phyloP scores from a whole-genome alignment of 2,329 filamentous ascomycete genomes.

The Pseudocercospora cruenta region DNA sequence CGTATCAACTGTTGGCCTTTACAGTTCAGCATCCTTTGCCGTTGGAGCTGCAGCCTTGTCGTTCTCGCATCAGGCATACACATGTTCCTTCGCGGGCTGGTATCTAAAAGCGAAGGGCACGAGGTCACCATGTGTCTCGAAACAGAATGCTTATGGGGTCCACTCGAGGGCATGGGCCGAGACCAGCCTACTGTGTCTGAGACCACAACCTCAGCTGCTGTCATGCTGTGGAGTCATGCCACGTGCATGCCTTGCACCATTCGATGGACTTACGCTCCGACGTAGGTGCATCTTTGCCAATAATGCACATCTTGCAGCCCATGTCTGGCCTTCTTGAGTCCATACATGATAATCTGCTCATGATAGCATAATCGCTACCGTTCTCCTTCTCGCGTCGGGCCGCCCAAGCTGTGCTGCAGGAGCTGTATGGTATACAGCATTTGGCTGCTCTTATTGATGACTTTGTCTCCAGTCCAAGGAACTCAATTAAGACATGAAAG shows the following conservation, averaged over 20 bases:
- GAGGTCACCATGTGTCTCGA: no score
- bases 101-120: no score
- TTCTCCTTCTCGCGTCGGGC: not conserved
- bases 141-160: no score
- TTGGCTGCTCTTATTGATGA: not conserved
- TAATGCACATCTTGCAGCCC: not conserved
- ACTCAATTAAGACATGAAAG: not conserved
- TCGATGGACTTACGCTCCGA: no score
- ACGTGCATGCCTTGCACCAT: no score
- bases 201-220: no score
- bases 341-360: not conserved
- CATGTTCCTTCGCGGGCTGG: no score
- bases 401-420: not conserved
- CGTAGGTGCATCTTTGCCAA: not conserved
- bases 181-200: no score
- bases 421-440: not conserved
- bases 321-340: not conserved
- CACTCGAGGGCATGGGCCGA: no score
- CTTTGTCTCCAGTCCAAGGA: not conserved
- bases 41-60: not conserved
- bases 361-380: not conserved
- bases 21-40: not conserved
- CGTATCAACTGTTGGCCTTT: not conserved
- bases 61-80: not conserved
- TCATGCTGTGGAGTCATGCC: no score